Percentiles rank a stretch among this genome's conserved stretches.
Evolutionary conservation across 2,329 filamentous ascomycete genomes (phyloP).

Genomic region (Shiraia sp.): DNA sequence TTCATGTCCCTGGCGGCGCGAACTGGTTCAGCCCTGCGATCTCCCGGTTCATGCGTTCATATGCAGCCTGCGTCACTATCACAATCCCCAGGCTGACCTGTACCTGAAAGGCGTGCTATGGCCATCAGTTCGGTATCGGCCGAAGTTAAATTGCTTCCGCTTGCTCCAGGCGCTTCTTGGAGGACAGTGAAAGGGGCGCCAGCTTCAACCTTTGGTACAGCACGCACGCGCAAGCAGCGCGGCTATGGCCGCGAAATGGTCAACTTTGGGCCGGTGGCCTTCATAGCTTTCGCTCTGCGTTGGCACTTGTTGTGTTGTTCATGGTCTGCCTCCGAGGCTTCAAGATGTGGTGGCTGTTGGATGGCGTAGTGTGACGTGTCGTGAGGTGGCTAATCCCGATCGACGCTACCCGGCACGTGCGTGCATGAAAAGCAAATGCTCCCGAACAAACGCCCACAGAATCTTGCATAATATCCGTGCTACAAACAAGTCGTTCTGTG

Average conservation of each 20-base stretch:
- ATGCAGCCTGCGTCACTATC: constrained; percentile 33
- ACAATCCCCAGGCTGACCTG: constrained; percentile 22
- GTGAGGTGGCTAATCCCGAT: background rate
- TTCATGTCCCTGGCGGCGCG: constrained; percentile 26
- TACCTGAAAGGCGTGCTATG: constrained; percentile 30
- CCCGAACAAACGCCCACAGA: no score
- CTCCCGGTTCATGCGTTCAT: constrained; percentile 22
- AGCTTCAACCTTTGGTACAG: constrained; percentile 6
- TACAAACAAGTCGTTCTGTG: no score
- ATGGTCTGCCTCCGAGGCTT: constrained; percentile 16
- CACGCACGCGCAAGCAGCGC: constrained; percentile 8
- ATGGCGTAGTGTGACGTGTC: constrained; percentile 27
- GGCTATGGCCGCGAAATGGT: background rate
- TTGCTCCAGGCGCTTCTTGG: constrained; percentile 18
- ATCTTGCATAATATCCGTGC: no score
- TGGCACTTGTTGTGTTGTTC: constrained; percentile 36
- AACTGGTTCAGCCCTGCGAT: constrained; percentile 33
- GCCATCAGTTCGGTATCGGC: constrained; percentile 28
- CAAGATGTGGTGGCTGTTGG: constrained; percentile 20
- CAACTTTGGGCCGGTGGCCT: constrained; percentile 16
- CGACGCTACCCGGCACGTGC: no score
- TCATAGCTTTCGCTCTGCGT: constrained; percentile 24
- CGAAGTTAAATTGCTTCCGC: constrained; percentile 10
- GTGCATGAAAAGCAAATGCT: no score
- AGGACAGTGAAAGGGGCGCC: constrained; percentile 11